Base-by-base conservation (phyloP, 2,329 filamentous ascomycete genomes). In the Trichoderma hamatum region DNA sequence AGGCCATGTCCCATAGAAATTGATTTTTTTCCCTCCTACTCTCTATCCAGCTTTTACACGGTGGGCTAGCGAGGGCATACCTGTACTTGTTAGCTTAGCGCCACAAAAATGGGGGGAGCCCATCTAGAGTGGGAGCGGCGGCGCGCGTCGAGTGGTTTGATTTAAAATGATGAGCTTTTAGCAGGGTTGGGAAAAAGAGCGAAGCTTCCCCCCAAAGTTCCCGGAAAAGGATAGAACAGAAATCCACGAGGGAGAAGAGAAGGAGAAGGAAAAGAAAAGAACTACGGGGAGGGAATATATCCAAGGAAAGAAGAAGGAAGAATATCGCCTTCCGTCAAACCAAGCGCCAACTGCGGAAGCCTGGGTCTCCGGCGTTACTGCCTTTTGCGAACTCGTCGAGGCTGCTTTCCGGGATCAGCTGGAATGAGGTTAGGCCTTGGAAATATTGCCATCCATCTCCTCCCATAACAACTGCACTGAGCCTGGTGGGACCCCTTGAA, bases 401-500 rank as follows among this genome's bases (percentile, higher is more conserved):
- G 32, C 55, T 43, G 39, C 39, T 43, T 19, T 54, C 51, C 55
- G 32, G 30, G 55, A 24, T 16, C 32, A 21, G 46, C 39, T 61
- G 39, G 36, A 49, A 46, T 46, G 36, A 60, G 58, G 24, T 60
- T 60, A 60, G 58, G 58, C 46, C 51, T 26, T 24, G 51, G 26
- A 54, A 54, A 9, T 26, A 26, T 19, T 24, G 21, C 51, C 51
- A 24, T 49, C 46, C 21, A 26, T 61, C 24, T 46, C 19, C 13
- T 60, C 24, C 36, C 39, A 16, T 21, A 30, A 16, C 56, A 61
- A 49, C 59, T 30, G 21, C 46, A 34, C 43, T 36, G 46, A 51
- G 61, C 34, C 34, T 26, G 46, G 46, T 54, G 61, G 61, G 61
- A 64, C 49, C 61, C 61, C 43, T 54, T 54, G 46, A 64, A 54